Evolutionary conservation across 768 basidiomycete genomes (phyloP).

Genomic region (Mrakia frigida): DNA sequence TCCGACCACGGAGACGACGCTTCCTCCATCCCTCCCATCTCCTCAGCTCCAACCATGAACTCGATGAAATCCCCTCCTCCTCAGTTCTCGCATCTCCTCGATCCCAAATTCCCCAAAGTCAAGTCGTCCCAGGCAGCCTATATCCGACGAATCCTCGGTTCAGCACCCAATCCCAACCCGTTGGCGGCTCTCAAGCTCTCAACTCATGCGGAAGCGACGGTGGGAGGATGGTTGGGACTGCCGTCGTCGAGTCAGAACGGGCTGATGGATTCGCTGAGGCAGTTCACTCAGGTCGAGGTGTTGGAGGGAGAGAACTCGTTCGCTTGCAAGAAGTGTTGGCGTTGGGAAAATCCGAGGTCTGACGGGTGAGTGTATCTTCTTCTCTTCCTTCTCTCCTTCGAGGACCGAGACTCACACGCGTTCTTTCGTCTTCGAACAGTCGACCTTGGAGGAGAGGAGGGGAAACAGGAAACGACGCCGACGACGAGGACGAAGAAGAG

Average conservation of each 20-base stretch:
- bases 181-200: background rate
- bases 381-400: background rate
- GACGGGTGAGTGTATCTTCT: constrained; percentile 9
- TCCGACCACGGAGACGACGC: constrained; percentile 18
- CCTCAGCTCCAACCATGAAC: background rate
- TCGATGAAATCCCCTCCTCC: background rate
- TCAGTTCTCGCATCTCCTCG: constrained; percentile 1
- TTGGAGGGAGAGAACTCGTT: constrained; percentile 92
- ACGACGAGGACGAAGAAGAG: constrained; percentile 33
- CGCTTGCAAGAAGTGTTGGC: constrained; percentile 91
- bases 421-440: background rate
- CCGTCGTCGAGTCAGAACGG: constrained; percentile 39
- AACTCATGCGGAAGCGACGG: constrained; percentile 14
- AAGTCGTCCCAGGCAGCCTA: constrained; percentile 44
- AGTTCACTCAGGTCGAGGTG: constrained; percentile 90
- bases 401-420: background rate
- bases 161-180: constrained; percentile 30
- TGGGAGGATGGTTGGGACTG: background rate
- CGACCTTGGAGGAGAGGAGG: constrained; percentile 37
- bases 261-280: constrained; percentile 62
- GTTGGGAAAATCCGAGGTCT: constrained; percentile 55
- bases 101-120: constrained; percentile 27
- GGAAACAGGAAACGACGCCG: constrained; percentile 37
- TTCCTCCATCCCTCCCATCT: background rate
- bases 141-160: constrained; percentile 42